phyloP scores from a whole-genome alignment of 177 flowering plant genomes.

The Vitis hybrid region DNA sequence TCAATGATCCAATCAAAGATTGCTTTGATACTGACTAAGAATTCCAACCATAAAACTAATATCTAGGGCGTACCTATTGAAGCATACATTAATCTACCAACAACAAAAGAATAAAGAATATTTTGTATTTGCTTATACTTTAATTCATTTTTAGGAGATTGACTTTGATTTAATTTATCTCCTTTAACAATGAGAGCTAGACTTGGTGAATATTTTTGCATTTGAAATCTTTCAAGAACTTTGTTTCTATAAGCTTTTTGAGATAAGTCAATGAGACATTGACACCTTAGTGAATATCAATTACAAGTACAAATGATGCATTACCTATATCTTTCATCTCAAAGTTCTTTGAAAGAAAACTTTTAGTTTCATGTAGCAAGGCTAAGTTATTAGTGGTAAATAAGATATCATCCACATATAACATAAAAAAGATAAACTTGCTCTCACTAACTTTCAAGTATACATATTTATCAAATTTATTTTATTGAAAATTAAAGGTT shows the following conservation, averaged over 20 bases:
- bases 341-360: too few species aligned
- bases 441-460: too few species aligned
- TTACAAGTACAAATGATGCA: conserved; percentile 10
- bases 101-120: conserved; percentile 2
- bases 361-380: too few species aligned
- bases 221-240: conserved; percentile 4
- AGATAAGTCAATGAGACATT: not conserved
- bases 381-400: too few species aligned
- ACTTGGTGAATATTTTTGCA: not conserved
- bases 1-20: too few species aligned
- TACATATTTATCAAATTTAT: too few species aligned
- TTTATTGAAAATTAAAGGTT: too few species aligned
- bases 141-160: conserved; percentile 10
- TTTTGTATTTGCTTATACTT: not conserved
- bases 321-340: too few species aligned
- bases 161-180: conserved; percentile 6
- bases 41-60: not conserved
- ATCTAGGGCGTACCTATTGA: conserved; percentile 5
- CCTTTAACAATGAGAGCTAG: not conserved
- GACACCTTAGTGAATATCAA: conserved; percentile 5
- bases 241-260: conserved; percentile 5
- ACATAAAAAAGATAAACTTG: too few species aligned
- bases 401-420: too few species aligned
- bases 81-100: conserved; percentile 7
- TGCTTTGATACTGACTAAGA: too few species aligned